A percentile compares a stretch with the other conserved stretches of the same genome.
Conservation (phyloP, 176 grass and related monocot species). For the Guadua angustifolia region DNA sequence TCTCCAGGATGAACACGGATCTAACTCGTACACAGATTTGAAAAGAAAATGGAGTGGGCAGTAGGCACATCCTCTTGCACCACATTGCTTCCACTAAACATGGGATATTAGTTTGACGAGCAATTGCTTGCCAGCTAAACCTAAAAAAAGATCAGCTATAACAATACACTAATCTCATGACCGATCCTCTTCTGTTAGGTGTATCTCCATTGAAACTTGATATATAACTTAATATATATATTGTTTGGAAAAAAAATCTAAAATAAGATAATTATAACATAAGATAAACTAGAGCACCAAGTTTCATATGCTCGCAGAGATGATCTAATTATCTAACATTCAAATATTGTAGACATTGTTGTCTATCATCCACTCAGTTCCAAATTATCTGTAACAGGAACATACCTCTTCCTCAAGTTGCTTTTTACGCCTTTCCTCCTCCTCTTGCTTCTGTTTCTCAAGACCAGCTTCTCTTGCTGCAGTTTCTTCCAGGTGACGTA, state of each 20-base stretch:
- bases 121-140: slow-evolving; percentile 23
- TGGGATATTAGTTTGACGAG: background rate
- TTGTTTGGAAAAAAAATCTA: slow-evolving; percentile 7
- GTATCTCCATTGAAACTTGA: background rate
- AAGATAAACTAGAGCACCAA: slow-evolving; percentile 31
- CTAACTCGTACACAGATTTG: background rate
- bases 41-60: background rate
- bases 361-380: slow-evolving; percentile 34
- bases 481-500: slow-evolving; percentile 56
- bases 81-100: slow-evolving; percentile 28
- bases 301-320: slow-evolving; percentile 9
- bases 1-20: background rate
- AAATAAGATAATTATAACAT: slow-evolving; percentile 12
- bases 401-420: slow-evolving; percentile 87
- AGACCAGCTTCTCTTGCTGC: slow-evolving; percentile 61
- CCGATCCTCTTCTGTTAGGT: background rate
- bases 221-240: background rate
- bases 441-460: slow-evolving; percentile 71
- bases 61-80: background rate
- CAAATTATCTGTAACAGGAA: slow-evolving; percentile 33
- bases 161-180: slow-evolving; percentile 4
- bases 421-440: slow-evolving; percentile 75
- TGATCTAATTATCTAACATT: slow-evolving; percentile 33
- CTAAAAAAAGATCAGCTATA: background rate
- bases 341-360: slow-evolving; percentile 32